Evolutionary conservation across 2,329 filamentous ascomycete genomes (phyloP).

Genomic region (Nannizziopsis barbatae): DNA sequence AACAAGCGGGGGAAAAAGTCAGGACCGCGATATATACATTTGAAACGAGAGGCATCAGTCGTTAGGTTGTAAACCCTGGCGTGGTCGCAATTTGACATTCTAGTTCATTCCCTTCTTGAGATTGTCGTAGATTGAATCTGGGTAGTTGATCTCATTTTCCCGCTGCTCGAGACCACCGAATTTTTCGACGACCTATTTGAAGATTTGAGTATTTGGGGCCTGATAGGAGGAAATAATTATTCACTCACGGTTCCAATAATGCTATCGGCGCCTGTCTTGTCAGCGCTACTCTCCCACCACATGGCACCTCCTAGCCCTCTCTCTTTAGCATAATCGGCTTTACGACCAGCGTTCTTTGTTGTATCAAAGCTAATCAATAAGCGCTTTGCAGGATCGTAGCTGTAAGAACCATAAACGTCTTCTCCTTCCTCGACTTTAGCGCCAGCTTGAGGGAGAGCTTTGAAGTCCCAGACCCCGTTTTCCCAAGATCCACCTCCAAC

Average conservation of each 20-base stretch:
- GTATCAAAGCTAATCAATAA: conserved; percentile 70
- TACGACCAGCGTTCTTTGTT: conserved; percentile 52
- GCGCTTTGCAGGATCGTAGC: conserved; percentile 50
- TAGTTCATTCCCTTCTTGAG: conserved; percentile 11
- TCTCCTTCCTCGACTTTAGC: conserved; percentile 51
- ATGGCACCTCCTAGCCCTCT: conserved; percentile 72
- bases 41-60: neutral
- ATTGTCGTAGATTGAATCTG: conserved; percentile 13
- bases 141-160: conserved; percentile 13
- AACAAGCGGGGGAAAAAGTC: too few species aligned
- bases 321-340: conserved; percentile 59
- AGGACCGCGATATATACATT: conserved; percentile 1
- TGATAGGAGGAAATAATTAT: neutral
- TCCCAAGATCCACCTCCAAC: conserved; percentile 76
- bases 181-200: conserved; percentile 8
- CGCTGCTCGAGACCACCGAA: conserved; percentile 12
- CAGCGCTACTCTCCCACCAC: conserved; percentile 89
- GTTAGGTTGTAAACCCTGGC: conserved; percentile 4
- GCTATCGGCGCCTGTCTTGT: conserved; percentile 29
- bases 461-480: conserved; percentile 77
- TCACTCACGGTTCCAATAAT: conserved; percentile 13
- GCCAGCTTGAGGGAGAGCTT: conserved; percentile 61
- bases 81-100: conserved; percentile 1
- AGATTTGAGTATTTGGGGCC: neutral
- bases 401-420: conserved; percentile 57